Evolutionary conservation across 768 basidiomycete species (phyloP).

Genomic region (Hypholoma fasciculare): DNA sequence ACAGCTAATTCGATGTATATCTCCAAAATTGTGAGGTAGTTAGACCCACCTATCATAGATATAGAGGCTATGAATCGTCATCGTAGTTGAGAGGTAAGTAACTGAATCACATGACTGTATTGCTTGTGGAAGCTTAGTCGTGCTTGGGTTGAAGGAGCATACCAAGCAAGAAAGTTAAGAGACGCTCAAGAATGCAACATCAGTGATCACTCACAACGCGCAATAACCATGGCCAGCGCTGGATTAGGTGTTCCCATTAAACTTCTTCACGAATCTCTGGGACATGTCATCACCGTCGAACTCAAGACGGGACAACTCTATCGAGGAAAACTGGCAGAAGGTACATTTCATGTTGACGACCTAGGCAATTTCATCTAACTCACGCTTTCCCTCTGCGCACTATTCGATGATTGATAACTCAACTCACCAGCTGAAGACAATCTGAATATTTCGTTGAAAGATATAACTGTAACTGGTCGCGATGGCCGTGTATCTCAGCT

Average conservation of each 20-base stretch:
- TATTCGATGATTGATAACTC: not conserved
- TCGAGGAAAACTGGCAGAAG: slow-evolving; percentile 96
- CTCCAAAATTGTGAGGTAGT: not conserved
- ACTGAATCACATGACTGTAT: not conserved
- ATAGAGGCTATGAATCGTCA: slow-evolving; percentile 93
- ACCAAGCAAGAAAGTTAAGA: slow-evolving; percentile 8
- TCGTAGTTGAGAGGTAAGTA: slow-evolving; percentile 22
- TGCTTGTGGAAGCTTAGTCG: not conserved
- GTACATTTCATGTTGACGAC: slow-evolving; percentile 40
- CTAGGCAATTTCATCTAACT: not conserved
- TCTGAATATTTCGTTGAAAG: slow-evolving; percentile 92
- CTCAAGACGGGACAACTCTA: slow-evolving; percentile 97
- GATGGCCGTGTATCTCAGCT: slow-evolving; percentile 98
- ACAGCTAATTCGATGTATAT: not conserved
- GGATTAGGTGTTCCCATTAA: slow-evolving; percentile 95
- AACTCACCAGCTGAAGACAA: slow-evolving; percentile 86
- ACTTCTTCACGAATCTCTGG: slow-evolving; percentile 93
- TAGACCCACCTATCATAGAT: slow-evolving; percentile 80
- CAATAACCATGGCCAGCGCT: slow-evolving; percentile 45
- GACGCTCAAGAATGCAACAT: not conserved
- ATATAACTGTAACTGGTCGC: slow-evolving; percentile 96
- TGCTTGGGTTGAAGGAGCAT: slow-evolving; percentile 6
- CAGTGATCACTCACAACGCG: not conserved
- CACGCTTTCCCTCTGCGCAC: not conserved
- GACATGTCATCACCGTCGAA: slow-evolving; percentile 97